Base-by-base conservation (phyloP, 495 filamentous ascomycete species). In the Apodospora peruviana region DNA sequence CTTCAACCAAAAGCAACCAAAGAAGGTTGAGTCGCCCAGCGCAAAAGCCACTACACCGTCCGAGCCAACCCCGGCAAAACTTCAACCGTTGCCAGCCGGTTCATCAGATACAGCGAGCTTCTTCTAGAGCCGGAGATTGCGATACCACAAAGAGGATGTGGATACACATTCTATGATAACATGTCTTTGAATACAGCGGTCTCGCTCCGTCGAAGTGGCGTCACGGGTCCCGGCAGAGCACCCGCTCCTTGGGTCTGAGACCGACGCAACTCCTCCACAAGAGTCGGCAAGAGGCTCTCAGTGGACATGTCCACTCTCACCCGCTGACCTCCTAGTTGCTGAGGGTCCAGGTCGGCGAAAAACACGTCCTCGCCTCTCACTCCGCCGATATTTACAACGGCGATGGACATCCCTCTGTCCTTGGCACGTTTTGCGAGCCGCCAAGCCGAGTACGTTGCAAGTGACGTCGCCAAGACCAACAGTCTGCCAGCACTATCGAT, bases 381-480 rank as follows among this genome's bases (percentile, higher is more conserved):
- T 5, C 89, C 89, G 12, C 89, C 89, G 9, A 93, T 68, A 58
- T 91, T 95, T 45, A 95, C 70, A 42, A 94, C 81, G 0, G 80
- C 91, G 61, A 97, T 84, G 2, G 89, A 85, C 82, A 91, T 91
- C 8, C 84, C 85, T 54, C 78, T 73, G 53, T 90, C 85, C 50
- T 84, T 85, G 8, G 91, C 91, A 48, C 83, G 71, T 73, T 87
- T 91, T 7, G 85, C 90, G 32, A 98, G 62, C 51, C 91, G 76
- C 88, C 90, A 98, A 1, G 93, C 93, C 5, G 89, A 95, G 64
- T 91, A 96, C 0, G 93, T 96, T 8, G 93, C 93, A 40, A 98
- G 72, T 56, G 87, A 94, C 35, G 85, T 96, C 8, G 90, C 93
- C 12, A 96, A 61, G 14, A 97, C 78, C 23, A 98, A 73, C 19